These are phyloP conservation scores for Gelatoporia subvermispora DNA, from an alignment of 768 basidiomycete species.

Conservation along the genomic window DNA sequence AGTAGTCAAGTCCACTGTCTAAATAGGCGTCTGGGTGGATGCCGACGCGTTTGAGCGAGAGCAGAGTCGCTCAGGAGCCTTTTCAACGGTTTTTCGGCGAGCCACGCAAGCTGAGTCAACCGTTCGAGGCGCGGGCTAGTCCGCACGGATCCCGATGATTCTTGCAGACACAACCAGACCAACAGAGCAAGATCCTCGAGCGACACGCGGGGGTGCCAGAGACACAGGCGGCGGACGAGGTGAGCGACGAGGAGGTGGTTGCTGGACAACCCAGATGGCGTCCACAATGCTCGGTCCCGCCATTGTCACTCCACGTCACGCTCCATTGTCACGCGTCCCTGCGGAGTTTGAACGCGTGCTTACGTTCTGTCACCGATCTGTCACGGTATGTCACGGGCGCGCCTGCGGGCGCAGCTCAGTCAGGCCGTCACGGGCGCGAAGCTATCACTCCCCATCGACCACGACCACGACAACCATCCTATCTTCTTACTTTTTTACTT, in stretches of 20 bases:
- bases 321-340: conserved; percentile 12
- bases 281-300: conserved; percentile 5
- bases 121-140: conserved; percentile 1
- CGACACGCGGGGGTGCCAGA: conserved; percentile 2
- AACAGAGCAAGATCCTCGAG: neutral
- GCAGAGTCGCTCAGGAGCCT: conserved; percentile 8
- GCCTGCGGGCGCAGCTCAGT: conserved; percentile 1
- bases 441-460: conserved; percentile 8
- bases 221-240: conserved; percentile 15
- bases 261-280: conserved; percentile 22
- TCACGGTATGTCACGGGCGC: conserved; percentile 6
- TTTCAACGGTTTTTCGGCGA: conserved; percentile 14
- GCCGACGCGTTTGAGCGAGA: neutral
- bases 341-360: neutral
- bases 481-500: conserved; percentile 7
- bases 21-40: neutral
- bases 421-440: neutral
- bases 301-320: neutral
- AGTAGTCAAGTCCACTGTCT: conserved; percentile 1
- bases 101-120: conserved; percentile 18
- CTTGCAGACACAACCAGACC: neutral
- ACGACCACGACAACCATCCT: conserved; percentile 9
- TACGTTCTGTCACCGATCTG: neutral
- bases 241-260: conserved; percentile 25
- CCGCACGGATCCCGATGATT: neutral